phyloP scores from a whole-genome alignment of 2,329 filamentous ascomycete genomes.

The Botrytis fragariae region DNA sequence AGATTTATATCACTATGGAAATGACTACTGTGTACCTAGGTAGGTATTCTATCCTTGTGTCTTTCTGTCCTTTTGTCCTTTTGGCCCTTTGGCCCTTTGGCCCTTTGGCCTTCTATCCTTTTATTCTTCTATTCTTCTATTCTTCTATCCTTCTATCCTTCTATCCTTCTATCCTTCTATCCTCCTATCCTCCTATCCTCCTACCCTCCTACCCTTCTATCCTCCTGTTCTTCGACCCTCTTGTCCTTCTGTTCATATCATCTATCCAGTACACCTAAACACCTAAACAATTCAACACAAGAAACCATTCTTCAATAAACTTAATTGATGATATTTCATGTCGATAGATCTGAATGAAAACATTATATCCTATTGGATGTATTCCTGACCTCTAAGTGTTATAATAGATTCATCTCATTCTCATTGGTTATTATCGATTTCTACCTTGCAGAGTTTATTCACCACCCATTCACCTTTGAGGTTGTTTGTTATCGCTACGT shows the following conservation, averaged over 20 bases:
- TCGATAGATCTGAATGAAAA: background rate
- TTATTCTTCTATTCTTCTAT: background rate
- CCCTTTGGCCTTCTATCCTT: too few relatives aligned
- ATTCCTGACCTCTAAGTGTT: background rate
- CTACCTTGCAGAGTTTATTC: too few relatives aligned
- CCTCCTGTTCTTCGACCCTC: background rate
- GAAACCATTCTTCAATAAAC: background rate
- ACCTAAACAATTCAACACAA: background rate
- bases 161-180: background rate
- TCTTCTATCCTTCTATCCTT: too few relatives aligned
- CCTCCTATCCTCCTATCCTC: too few relatives aligned
- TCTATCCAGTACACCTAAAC: background rate
- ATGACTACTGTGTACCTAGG: background rate
- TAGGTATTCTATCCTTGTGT: background rate
- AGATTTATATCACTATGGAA: background rate
- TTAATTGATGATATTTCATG: background rate
- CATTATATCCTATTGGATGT: background rate
- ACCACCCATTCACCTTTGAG: background rate
- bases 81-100: background rate
- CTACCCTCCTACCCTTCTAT: background rate
- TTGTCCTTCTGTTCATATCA: background rate
- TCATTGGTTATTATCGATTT: slow-evolving; percentile 2
- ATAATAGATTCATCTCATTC: background rate
- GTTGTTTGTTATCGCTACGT: background rate
- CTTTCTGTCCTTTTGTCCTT: background rate